Evolutionary conservation across 345 rosid species (phyloP).

Genomic region (Turnera subulata): DNA sequence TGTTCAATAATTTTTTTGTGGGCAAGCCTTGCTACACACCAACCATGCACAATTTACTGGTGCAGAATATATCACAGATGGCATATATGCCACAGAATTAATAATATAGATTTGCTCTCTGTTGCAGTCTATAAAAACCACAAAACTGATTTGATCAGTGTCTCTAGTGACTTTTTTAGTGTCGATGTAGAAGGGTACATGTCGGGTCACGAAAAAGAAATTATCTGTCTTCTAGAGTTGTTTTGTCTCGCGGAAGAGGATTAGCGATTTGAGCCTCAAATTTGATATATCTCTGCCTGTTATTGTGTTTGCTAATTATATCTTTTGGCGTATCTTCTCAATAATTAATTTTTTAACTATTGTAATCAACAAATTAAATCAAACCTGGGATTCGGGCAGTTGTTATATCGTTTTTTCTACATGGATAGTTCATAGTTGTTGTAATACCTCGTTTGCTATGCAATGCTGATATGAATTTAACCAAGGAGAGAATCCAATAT

Average conservation of each 20-base stretch:
- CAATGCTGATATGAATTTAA: too few relatives aligned
- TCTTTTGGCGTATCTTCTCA: neutral
- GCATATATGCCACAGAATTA: neutral
- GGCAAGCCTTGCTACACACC: constrained; percentile 9
- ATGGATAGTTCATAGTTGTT: too few relatives aligned
- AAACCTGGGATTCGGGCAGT: too few relatives aligned
- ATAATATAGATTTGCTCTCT: too few relatives aligned
- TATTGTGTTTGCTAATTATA: neutral
- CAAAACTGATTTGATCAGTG: constrained; percentile 20
- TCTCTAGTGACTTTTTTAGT: constrained; percentile 21
- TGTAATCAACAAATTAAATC: too few relatives aligned
- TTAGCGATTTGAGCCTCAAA: constrained; percentile 2
- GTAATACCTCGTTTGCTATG: too few relatives aligned
- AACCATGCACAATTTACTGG: constrained; percentile 16
- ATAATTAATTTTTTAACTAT: neutral
- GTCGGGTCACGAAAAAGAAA: constrained; percentile 19
- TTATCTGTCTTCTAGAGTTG: neutral
- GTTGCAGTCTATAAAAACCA: constrained; percentile 15
- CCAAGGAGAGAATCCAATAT: too few relatives aligned
- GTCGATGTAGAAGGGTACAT: constrained; percentile 27
- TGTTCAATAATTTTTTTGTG: neutral
- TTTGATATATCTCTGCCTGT: neutral
- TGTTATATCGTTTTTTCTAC: too few relatives aligned
- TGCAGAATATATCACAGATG: neutral
- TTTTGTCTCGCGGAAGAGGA: neutral